Evolutionary conservation across 2,329 filamentous ascomycete species (phyloP).

Genomic region (Plenodomus biglobosus): DNA sequence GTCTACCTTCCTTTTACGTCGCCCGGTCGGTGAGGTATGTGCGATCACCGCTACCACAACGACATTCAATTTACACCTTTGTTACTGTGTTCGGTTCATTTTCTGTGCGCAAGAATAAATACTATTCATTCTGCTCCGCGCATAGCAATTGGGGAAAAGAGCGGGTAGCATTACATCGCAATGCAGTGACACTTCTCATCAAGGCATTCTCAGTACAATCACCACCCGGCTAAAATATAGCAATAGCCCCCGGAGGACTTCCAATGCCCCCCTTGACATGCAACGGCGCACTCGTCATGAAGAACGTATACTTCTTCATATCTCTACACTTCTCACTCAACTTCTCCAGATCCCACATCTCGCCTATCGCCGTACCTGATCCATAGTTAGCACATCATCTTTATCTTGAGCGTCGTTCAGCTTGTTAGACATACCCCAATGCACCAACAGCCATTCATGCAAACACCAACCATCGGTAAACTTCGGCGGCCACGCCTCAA

Average conservation of each 20-base stretch:
- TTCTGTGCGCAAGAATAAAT: no score
- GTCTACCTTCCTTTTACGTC: not conserved
- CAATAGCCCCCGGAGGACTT: conserved; percentile 41
- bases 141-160: no score
- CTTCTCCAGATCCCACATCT: conserved; percentile 51
- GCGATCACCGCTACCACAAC: no score
- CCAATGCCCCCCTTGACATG: conserved; percentile 56
- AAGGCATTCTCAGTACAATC: not conserved
- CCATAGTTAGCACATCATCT: no score
- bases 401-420: no score
- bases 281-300: conserved; percentile 62
- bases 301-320: conserved; percentile 59
- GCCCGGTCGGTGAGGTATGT: no score
- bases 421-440: conserved; percentile 31
- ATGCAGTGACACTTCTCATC: not conserved
- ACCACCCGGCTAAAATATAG: conserved; percentile 25
- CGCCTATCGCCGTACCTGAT: conserved; percentile 29
- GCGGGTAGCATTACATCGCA: no score
- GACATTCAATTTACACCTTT: no score
- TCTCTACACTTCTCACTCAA: conserved; percentile 57
- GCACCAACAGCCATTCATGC: conserved; percentile 37
- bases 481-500: conserved; percentile 43
- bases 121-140: no score
- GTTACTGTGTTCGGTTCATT: no score
- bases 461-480: conserved; percentile 36